Evolutionary conservation across 129 eudicot genomes (phyloP).

Genomic region (Lonicera japonica): DNA sequence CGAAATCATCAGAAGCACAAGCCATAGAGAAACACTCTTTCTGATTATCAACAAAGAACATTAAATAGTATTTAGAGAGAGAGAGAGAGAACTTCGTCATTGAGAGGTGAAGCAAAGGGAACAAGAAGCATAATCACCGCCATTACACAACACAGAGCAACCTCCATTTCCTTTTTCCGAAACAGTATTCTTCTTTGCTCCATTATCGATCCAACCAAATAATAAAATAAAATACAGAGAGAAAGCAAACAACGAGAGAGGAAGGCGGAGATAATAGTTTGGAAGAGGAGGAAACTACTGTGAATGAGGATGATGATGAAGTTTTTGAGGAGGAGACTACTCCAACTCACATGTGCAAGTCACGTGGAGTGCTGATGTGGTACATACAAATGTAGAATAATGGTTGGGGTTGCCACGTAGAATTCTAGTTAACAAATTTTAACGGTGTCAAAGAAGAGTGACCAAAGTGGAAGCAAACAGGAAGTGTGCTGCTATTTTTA

Average conservation of each 20-base stretch:
- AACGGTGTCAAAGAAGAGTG: too few relatives aligned
- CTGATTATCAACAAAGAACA: too few relatives aligned
- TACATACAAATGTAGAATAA: too few relatives aligned
- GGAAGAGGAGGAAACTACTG: too few relatives aligned
- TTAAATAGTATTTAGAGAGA: background rate
- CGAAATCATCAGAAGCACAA: conserved; percentile 2
- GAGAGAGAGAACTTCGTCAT: conserved; percentile 45
- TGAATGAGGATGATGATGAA: too few relatives aligned
- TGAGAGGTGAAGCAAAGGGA: conserved; percentile 32
- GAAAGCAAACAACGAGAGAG: conserved; percentile 11
- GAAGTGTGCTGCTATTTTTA: too few relatives aligned
- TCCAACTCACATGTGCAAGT: too few relatives aligned
- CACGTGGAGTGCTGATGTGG: too few relatives aligned
- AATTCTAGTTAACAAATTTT: too few relatives aligned
- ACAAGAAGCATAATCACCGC: conserved; percentile 17
- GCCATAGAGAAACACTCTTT: background rate
- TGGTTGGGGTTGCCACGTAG: too few relatives aligned
- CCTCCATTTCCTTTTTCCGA: conserved; percentile 5
- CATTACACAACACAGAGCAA: conserved; percentile 15
- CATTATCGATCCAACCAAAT: conserved; percentile 3
- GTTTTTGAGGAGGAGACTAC: too few relatives aligned
- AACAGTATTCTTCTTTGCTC: conserved; percentile 6
- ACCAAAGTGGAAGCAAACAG: too few relatives aligned
- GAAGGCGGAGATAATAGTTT: background rate
- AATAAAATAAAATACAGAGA: background rate